Percentiles rank a stretch among this genome's conserved stretches.
Evolutionary conservation across 331 rosid genomes (phyloP).

Genomic region (Quercus phellos): DNA sequence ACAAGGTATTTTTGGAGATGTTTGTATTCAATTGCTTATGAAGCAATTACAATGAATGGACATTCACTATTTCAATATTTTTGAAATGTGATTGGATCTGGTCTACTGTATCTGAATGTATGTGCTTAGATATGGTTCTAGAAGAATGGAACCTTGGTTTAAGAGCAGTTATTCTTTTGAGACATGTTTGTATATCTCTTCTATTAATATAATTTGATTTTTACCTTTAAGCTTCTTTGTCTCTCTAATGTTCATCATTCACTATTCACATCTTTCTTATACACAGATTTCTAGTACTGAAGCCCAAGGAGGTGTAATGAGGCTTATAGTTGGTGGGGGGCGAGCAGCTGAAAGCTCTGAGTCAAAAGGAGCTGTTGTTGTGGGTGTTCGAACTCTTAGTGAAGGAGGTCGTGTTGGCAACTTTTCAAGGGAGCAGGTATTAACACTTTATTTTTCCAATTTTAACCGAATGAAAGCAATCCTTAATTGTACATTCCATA

Average conservation of each 20-base stretch:
- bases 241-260: neutral
- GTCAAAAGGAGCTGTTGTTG: slow-evolving; percentile 90
- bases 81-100: neutral
- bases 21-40: slow-evolving; percentile 19
- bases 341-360: slow-evolving; percentile 84
- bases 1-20: slow-evolving; percentile 56
- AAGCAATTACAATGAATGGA: neutral
- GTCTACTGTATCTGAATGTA: neutral
- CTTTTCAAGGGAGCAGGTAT: slow-evolving; percentile 98
- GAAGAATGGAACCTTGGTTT: neutral
- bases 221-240: neutral
- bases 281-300: slow-evolving; percentile 81
- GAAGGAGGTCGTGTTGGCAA: slow-evolving; percentile 99
- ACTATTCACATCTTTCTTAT: slow-evolving; percentile 14
- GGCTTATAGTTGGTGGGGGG: slow-evolving; percentile 97
- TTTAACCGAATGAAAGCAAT: neutral
- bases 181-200: neutral
- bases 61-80: slow-evolving; percentile 9
- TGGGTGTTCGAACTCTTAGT: slow-evolving; percentile 97
- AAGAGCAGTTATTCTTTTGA: neutral
- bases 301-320: slow-evolving; percentile 93
- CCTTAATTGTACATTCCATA: neutral
- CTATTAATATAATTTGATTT: neutral
- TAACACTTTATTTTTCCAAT: neutral
- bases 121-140: neutral